Base-by-base conservation (phyloP, 306 rosid genomes). In the Hylodesmum podocarpum region DNA sequence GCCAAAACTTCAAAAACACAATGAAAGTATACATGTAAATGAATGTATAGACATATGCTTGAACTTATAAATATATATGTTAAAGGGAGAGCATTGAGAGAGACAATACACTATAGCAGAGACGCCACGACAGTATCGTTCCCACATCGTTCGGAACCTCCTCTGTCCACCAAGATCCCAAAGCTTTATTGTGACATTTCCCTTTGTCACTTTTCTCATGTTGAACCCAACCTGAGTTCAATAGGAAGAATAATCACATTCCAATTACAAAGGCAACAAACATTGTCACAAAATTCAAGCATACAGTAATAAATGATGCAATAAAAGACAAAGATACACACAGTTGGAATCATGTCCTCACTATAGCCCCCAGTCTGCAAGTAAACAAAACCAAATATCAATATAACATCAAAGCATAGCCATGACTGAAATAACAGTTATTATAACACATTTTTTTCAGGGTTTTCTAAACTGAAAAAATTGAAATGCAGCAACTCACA, bases 291-390 rank as follows among this genome's bases (percentile, higher is more conserved):
- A 61, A 29, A 41, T 44, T 21, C 40, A 58, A 29, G 78, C 10
- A 37, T 25, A 8, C 2, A 22, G 76, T 29, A 29, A 15, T 29
- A 24, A 41, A 75, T 70, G 16, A 76, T 24, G 44, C 22, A 12
- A 59, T 58, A 5, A 40, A 62, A 24, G 67, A 16, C 44, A 66
- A 84, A 70, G 74, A 67, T 55, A 84, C 97, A 47, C 49, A 95
- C 98, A 21, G 98, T 92, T 89, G 97, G 98, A 88, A 95, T 92
- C 98, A 95, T 95, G 86, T 95, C 98, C 83, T 95, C 97, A 7
- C 85, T 92, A 85, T 90, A 95, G 16, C 90, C 97, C 55, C 97
- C 98, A 3, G 98, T 92, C 98, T 95, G 93, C 66, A 58, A 22
- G 51, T 25, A 73, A 86, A 70, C 78, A 81, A 67, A 73, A 40